Conservation (phyloP, 1,284 basidiomycete species). For the Puccinia coronata region DNA sequence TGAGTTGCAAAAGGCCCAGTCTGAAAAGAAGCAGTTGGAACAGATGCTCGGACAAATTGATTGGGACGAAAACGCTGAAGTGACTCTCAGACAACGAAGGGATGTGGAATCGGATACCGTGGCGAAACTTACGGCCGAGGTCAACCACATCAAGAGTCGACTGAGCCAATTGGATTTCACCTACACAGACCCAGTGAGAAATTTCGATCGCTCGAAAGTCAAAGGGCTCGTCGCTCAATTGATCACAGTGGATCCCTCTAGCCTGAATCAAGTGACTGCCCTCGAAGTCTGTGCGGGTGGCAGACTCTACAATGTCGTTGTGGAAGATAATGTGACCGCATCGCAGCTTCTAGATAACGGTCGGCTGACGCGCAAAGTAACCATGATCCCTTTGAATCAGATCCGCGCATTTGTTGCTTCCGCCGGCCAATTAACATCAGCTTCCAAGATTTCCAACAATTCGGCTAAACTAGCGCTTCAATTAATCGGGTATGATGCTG, state of each 20-base stretch:
- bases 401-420: slow-evolving; percentile 73
- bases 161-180: slow-evolving; percentile 76
- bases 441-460: slow-evolving; percentile 74
- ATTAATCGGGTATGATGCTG: slow-evolving; percentile 79
- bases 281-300: slow-evolving; percentile 90
- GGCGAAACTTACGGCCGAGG: slow-evolving; percentile 61
- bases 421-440: slow-evolving; percentile 74
- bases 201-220: slow-evolving; percentile 83
- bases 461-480: slow-evolving; percentile 83
- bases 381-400: slow-evolving; percentile 90
- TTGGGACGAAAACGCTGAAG: slow-evolving; percentile 79
- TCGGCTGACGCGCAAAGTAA: slow-evolving; percentile 82
- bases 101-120: slow-evolving; percentile 67
- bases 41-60: slow-evolving; percentile 67
- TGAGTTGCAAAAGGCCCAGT: slow-evolving; percentile 68
- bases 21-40: slow-evolving; percentile 67
- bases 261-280: slow-evolving; percentile 73
- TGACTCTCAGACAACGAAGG: slow-evolving; percentile 66
- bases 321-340: slow-evolving; percentile 85
- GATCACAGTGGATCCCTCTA: slow-evolving; percentile 70
- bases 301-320: slow-evolving; percentile 90
- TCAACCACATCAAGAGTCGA: slow-evolving; percentile 74
- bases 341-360: slow-evolving; percentile 82
- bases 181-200: slow-evolving; percentile 74
- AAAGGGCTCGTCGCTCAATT: slow-evolving; percentile 70